These are phyloP conservation scores for Verbascum thapsus DNA, from an alignment of 257 asterid species.

Conservation along the genomic window DNA sequence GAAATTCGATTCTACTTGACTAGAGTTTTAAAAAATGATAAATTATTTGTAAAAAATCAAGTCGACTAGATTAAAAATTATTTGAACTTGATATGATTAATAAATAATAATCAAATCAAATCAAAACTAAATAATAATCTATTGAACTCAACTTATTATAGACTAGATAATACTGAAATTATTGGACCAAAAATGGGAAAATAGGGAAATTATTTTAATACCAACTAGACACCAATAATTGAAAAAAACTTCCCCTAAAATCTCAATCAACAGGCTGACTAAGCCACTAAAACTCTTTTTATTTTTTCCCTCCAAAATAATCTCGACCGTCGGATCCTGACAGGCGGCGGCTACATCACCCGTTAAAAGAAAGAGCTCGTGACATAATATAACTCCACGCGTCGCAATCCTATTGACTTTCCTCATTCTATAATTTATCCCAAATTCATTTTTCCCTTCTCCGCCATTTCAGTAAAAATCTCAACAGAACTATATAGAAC, in stretches of 20 bases:
- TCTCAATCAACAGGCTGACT: slow-evolving; percentile 36
- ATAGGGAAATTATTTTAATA: not conserved
- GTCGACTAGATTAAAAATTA: no score
- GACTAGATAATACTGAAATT: no score
- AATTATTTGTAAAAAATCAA: no score
- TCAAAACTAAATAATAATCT: no score
- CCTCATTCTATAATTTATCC: slow-evolving; percentile 27
- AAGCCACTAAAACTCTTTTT: slow-evolving; percentile 40
- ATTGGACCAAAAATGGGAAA: no score
- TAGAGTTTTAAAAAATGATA: not conserved
- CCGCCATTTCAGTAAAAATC: slow-evolving; percentile 35
- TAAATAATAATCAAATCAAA: no score
- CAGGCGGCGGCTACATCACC: slow-evolving; percentile 49
- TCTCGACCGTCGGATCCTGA: slow-evolving; percentile 47
- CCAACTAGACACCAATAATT: slow-evolving; percentile 32
- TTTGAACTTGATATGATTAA: no score
- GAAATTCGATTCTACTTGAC: slow-evolving; percentile 17
- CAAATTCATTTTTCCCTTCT: slow-evolving; percentile 15
- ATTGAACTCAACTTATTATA: no score
- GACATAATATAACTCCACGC: slow-evolving; percentile 33
- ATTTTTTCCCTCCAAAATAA: slow-evolving; percentile 15
- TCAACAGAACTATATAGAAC: slow-evolving; percentile 37
- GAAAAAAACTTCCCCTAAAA: slow-evolving; percentile 21
- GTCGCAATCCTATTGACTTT: slow-evolving; percentile 25
- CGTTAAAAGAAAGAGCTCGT: not conserved